Base-by-base conservation (phyloP, 768 basidiomycete genomes). In the Mycena indigotica region DNA sequence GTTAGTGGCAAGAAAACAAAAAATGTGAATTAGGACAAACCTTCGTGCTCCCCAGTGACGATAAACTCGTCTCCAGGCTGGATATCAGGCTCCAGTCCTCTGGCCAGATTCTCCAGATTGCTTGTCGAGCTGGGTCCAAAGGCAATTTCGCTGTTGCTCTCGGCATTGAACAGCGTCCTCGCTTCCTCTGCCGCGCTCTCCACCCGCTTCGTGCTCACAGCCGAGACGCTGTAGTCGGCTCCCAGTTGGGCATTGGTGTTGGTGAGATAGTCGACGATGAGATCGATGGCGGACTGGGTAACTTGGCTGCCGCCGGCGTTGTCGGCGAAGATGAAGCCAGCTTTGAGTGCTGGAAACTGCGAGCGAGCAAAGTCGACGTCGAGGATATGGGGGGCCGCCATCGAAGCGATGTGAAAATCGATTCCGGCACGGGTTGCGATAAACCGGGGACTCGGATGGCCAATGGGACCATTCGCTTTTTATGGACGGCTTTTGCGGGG, bases 31-130 rank as follows among this genome's bases (percentile, higher is more conserved):
- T 6, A 28, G 21, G 28, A 56, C 73, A 25, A 35, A 90, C 88
- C 84, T 78, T 93, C 90, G 61, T 93, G 91, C 66, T 92, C 91
- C 1, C 81, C 83, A 0, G 87, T 88, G n/a, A 91, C 67, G 53
- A 93, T 84, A 55, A 92, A 84, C 69, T 92, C 90, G 56, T 91
- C 90, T 3, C 82, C 87, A 1, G 72, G 58, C 30, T 78, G 66
- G 25, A 91, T 75, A 51, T 79, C 79, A 0, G 61, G 65, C 29
- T 88, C 87, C 54, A 91, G 65, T 0, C 83, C 82, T 4, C 87
- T 73, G 0, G 88, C 78, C 0, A 91, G 76, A 64, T 91, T 90
- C 67, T 87, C 88, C 23, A 88, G 61, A 30, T 88, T 80, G 74
- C 85, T 71, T 0, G 89, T 88, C 10, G 89, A 84, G 64, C 85